These are phyloP conservation scores for Coniella lustricola DNA, from an alignment of 2,329 filamentous ascomycete species.

Conservation along the genomic window DNA sequence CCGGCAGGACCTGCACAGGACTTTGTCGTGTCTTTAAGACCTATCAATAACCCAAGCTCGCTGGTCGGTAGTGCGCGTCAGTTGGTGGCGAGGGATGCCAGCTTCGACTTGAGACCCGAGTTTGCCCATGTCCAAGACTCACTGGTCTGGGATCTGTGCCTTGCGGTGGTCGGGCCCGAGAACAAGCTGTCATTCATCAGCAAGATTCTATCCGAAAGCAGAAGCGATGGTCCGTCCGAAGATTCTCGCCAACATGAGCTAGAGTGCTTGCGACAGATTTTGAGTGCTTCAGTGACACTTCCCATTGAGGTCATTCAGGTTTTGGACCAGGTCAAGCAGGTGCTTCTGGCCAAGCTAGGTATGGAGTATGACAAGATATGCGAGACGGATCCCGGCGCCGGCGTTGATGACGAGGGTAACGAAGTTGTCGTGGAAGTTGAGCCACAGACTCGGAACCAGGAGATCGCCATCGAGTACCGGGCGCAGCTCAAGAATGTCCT, in stretches of 20 bases:
- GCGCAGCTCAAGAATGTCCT: slow-evolving; percentile 41
- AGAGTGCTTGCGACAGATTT: slow-evolving; percentile 22
- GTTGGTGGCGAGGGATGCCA: slow-evolving; percentile 20
- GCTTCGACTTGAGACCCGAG: slow-evolving; percentile 26
- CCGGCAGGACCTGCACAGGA: slow-evolving; percentile 23
- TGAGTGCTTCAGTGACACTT: slow-evolving; percentile 31
- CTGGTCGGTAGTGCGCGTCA: slow-evolving; percentile 37
- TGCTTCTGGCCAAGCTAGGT: slow-evolving; percentile 31
- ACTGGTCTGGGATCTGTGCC: slow-evolving; percentile 45
- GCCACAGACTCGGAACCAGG: slow-evolving; percentile 36
- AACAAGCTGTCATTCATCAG: slow-evolving; percentile 18
- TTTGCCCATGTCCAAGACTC: slow-evolving; percentile 47
- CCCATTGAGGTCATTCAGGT: slow-evolving; percentile 37
- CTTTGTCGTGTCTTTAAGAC: slow-evolving; percentile 47
- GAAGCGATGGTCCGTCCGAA: background rate
- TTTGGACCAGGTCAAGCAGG: slow-evolving; percentile 25
- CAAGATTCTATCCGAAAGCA: background rate
- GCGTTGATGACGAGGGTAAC: slow-evolving; percentile 31
- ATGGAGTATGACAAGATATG: slow-evolving; percentile 36
- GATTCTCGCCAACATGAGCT: slow-evolving; percentile 7
- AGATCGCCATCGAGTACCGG: slow-evolving; percentile 42
- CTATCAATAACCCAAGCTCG: slow-evolving; percentile 41
- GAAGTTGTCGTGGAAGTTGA: slow-evolving; percentile 19
- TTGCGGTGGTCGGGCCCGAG: slow-evolving; percentile 25
- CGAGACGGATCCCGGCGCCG: slow-evolving; percentile 31